phyloP scores from a whole-genome alignment of 495 filamentous ascomycete genomes.

The Neurospora sp. region DNA sequence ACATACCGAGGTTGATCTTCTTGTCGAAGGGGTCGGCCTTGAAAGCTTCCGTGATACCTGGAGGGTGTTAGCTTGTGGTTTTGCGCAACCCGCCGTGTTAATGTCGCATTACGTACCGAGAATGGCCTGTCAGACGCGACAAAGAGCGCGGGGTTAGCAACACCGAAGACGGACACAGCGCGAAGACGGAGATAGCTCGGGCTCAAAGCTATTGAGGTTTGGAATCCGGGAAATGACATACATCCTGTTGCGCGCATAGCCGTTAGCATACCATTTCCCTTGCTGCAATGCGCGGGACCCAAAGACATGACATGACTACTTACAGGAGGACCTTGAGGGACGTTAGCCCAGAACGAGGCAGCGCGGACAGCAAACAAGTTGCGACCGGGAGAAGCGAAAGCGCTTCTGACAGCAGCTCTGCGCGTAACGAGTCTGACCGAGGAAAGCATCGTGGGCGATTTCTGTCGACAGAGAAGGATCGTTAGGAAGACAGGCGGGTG shows the following conservation, averaged over 20 bases:
- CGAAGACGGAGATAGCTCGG: background rate
- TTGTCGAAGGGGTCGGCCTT: conserved; percentile 84
- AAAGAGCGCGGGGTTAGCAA: conserved; percentile 13
- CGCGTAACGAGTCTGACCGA: conserved; percentile 26
- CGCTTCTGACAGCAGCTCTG: conserved; percentile 17
- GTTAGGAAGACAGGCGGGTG: background rate
- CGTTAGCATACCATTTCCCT: background rate
- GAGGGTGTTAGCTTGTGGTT: conserved; percentile 4
- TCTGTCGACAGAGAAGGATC: background rate
- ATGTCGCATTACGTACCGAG: conserved; percentile 44
- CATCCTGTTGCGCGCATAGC: conserved; percentile 38
- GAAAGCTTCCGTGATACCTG: conserved; percentile 97
- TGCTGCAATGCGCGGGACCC: background rate
- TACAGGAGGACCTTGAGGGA: conserved; percentile 90
- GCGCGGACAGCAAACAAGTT: conserved; percentile 49
- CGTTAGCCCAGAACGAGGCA: conserved; percentile 78
- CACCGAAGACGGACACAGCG: background rate
- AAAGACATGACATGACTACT: conserved; percentile 24
- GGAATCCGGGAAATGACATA: conserved; percentile 34
- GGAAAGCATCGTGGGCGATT: conserved; percentile 18
- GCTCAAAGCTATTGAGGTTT: background rate
- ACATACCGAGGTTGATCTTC: conserved; percentile 92
- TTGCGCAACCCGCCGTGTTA: background rate
- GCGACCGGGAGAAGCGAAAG: conserved; percentile 10
- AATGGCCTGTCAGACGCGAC: conserved; percentile 50